Conservation (phyloP, 2,329 filamentous ascomycete genomes). For the Fusarium lateritium region DNA sequence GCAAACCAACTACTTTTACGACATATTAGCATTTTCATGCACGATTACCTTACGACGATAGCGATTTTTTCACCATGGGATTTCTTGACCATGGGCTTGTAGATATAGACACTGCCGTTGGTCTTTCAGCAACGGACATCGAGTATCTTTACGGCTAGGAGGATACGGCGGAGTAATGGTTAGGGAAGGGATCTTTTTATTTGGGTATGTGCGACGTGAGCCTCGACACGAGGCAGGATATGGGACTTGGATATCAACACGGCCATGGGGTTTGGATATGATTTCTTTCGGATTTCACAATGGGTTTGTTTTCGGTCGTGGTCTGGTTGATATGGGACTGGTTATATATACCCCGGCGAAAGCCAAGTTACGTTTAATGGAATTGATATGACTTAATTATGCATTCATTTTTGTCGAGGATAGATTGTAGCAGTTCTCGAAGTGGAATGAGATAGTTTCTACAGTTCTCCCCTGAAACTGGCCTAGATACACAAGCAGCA, state of each 20-base stretch:
- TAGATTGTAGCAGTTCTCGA: neutral
- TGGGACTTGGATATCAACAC: slow-evolving; percentile 8
- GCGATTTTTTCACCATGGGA: slow-evolving; percentile 19
- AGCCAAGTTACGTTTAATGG: slow-evolving; percentile 50
- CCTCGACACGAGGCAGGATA: slow-evolving; percentile 5
- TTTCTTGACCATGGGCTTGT: slow-evolving; percentile 14
- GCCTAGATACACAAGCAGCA: too few relatives aligned
- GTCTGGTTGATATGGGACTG: slow-evolving; percentile 40
- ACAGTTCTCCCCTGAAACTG: too few relatives aligned
- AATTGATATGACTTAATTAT: slow-evolving; percentile 21
- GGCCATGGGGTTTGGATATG: slow-evolving; percentile 17
- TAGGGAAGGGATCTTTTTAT: slow-evolving; percentile 11
- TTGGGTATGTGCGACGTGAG: slow-evolving; percentile 10
- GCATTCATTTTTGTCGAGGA: neutral
- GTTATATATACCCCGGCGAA: slow-evolving; percentile 52
- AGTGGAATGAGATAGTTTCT: too few relatives aligned
- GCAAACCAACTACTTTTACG: slow-evolving; percentile 23
- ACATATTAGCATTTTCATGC: slow-evolving; percentile 26
- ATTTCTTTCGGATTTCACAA: slow-evolving; percentile 14
- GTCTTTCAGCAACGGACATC: slow-evolving; percentile 33
- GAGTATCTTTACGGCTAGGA: slow-evolving; percentile 7
- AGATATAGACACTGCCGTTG: slow-evolving; percentile 35
- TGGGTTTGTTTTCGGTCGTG: slow-evolving; percentile 24
- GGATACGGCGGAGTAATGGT: slow-evolving; percentile 28
- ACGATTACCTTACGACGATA: slow-evolving; percentile 40